phyloP scores from a whole-genome alignment of 805 yeast genomes.

The Tanozyma kutaoensis region DNA sequence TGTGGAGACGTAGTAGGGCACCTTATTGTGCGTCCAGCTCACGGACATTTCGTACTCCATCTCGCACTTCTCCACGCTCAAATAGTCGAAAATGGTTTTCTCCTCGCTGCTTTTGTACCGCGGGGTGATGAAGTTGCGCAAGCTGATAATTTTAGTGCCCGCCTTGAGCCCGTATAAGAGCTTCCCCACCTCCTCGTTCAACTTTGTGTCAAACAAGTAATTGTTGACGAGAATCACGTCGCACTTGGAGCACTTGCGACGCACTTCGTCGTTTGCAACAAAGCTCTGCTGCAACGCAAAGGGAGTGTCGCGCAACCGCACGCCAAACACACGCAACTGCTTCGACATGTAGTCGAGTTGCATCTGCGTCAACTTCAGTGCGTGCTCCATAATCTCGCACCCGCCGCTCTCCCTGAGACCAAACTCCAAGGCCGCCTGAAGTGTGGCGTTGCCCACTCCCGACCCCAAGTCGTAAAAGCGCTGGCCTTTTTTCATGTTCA shows the following conservation, averaged over 20 bases:
- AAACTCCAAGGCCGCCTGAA: conserved; percentile 79
- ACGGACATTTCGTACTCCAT: conserved; percentile 62
- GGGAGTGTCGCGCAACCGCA: conserved; percentile 40
- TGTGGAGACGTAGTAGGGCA: conserved; percentile 65
- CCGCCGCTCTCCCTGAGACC: conserved; percentile 74
- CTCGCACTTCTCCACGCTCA: conserved; percentile 45
- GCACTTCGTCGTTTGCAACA: conserved; percentile 48
- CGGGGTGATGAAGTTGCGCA: conserved; percentile 68
- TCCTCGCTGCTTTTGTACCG: conserved; percentile 51
- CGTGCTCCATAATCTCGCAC: conserved; percentile 79
- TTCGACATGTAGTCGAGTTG: conserved; percentile 48
- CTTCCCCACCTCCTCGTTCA: conserved; percentile 55
- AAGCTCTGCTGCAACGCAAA: conserved; percentile 62
- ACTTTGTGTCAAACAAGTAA: conserved; percentile 65
- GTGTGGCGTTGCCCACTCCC: conserved; percentile 86
- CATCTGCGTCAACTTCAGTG: conserved; percentile 49
- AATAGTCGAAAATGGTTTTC: conserved; percentile 45
- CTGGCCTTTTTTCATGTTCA: conserved; percentile 37
- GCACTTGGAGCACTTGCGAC: conserved; percentile 39
- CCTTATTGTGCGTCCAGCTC: conserved; percentile 84
- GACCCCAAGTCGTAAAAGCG: conserved; percentile 85
- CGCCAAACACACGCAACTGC: conserved; percentile 51
- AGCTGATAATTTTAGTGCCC: conserved; percentile 69
- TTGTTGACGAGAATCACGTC: conserved; percentile 74
- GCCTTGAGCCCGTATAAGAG: conserved; percentile 50